A percentile compares a stretch with the other conserved stretches of the same genome.
Evolutionary conservation across 192 early-diverging fungal genomes (phyloP).

Genomic region (Coemansia sp.): DNA sequence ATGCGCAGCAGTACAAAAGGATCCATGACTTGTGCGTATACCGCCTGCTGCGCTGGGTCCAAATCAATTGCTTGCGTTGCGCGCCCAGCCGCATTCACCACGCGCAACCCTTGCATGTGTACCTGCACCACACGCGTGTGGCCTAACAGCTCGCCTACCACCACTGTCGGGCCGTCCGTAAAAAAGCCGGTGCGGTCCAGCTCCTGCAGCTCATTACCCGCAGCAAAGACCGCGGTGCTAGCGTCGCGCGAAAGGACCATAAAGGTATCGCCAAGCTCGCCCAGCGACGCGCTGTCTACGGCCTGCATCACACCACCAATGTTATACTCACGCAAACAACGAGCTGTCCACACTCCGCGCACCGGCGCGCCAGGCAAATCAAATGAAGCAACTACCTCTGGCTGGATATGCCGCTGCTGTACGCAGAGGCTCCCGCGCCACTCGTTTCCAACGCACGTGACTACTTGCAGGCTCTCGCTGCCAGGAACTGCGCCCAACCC

Average conservation of each 20-base stretch:
- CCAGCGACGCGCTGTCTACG: slow-evolving; percentile 27
- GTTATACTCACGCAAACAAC: slow-evolving; percentile 40
- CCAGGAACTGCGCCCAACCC: not conserved
- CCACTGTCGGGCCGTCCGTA: slow-evolving; percentile 72
- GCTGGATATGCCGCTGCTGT: slow-evolving; percentile 62
- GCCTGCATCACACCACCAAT: slow-evolving; percentile 51
- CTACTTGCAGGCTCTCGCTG: slow-evolving; percentile 55
- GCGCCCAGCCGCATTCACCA: slow-evolving; percentile 61
- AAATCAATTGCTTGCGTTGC: slow-evolving; percentile 30
- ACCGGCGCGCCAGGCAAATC: slow-evolving; percentile 52
- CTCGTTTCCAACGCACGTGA: slow-evolving; percentile 61
- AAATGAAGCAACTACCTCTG: slow-evolving; percentile 60
- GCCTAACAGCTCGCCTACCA: slow-evolving; percentile 68
- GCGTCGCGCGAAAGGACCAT: slow-evolving; percentile 43
- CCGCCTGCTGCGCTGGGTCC: slow-evolving; percentile 51
- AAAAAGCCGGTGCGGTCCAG: slow-evolving; percentile 71
- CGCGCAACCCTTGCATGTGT: slow-evolving; percentile 65
- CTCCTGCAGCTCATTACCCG: slow-evolving; percentile 82
- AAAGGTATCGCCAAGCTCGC: slow-evolving; percentile 32
- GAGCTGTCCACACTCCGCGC: slow-evolving; percentile 45
- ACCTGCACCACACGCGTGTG: slow-evolving; percentile 82
- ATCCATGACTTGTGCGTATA: slow-evolving; percentile 73
- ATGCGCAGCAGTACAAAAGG: slow-evolving; percentile 77
- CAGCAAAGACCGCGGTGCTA: slow-evolving; percentile 62
- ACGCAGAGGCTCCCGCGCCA: slow-evolving; percentile 60